A percentile compares a stretch with the other conserved stretches of the same genome.
phyloP scores from a whole-genome alignment of 1,284 basidiomycete species.

The Cryptococcus amylolentus region DNA sequence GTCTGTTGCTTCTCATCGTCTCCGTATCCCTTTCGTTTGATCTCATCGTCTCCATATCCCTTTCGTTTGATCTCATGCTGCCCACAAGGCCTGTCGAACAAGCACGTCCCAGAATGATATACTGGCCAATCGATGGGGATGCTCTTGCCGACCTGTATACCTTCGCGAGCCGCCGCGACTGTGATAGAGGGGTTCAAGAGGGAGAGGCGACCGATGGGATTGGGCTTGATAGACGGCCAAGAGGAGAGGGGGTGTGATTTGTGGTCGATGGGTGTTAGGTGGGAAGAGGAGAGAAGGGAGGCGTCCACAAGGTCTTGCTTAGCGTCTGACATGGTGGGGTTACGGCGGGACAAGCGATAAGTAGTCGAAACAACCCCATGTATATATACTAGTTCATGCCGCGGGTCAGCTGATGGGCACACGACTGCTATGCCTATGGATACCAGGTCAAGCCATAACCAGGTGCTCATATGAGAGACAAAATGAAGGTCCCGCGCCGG shows the following conservation, averaged over 20 bases:
- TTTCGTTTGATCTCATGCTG: slow-evolving; percentile 4
- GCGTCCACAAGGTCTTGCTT: background rate
- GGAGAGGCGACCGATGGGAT: slow-evolving; percentile 13
- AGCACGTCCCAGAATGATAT: slow-evolving; percentile 12
- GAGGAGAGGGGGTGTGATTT: slow-evolving; percentile 16
- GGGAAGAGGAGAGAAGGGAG: slow-evolving; percentile 10
- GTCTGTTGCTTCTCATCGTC: slow-evolving; percentile 4
- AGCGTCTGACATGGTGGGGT: no score
- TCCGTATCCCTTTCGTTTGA: slow-evolving; percentile 5
- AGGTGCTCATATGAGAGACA: no score
- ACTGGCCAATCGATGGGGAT: slow-evolving; percentile 16
- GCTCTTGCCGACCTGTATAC: slow-evolving; percentile 10
- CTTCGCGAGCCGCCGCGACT: slow-evolving; percentile 3
- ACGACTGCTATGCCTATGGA: no score
- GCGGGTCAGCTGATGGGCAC: no score
- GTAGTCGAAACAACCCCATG: no score
- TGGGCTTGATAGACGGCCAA: slow-evolving; percentile 16
- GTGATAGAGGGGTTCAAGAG: slow-evolving; percentile 19
- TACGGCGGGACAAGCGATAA: no score
- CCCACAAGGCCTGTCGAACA: slow-evolving; percentile 5
- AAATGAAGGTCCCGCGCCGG: no score
- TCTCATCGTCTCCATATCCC: slow-evolving; percentile 4
- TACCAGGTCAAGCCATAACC: no score
- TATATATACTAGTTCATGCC: no score
- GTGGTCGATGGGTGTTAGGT: slow-evolving; percentile 10